Base-by-base conservation (phyloP, 2,329 filamentous ascomycete species). In the Bipolaris victoriae region DNA sequence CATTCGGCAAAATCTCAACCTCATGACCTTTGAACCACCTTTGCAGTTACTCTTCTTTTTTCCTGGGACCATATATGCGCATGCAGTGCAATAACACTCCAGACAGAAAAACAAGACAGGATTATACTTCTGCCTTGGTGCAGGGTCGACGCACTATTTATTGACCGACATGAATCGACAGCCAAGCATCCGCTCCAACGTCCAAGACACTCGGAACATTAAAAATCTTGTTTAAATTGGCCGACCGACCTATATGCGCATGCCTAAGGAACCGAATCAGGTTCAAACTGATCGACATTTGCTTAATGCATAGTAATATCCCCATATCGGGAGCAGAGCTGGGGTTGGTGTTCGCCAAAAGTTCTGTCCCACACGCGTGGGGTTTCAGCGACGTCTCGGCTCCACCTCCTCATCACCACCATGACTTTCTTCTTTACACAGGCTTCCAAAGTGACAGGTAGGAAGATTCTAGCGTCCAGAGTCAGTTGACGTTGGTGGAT, bases 351-450 rank as follows among this genome's bases (percentile, higher is more conserved):
- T 65, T 58, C 58, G 54, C 29, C 36, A 52, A 36, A 39, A 15
- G 60, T 61, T 60, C 54, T 50, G 50, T 48, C 47, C 49, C 47
- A 59, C 49, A 61, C 65, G 36, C 37, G 55, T 46, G 55, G 20
- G 52, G 63, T 67, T 67, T 67, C 65, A 67, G 52, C 10, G 40
- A 15, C 49, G 65, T 67, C 63, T 62, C 63, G 61, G 45, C 33
- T 49, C 40, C 7, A 33, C 24, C 9, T 50, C 61, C 59, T 49
- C 57, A 55, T 41, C 54, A 49, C 50, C 36, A 18, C 33, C 33
- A 56, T 5, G 29, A 31, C 29, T 31, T 31, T 31, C 29, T 31
- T 31, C 10, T 31, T 31, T 31, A 31, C 29, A 31, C 29, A 13
- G 10, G 29, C 29, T 13, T 31, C 29, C 7, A 31, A 11, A 13